Conservation (phyloP, 1,284 basidiomycete species). For the Psilocybe mexicana region DNA sequence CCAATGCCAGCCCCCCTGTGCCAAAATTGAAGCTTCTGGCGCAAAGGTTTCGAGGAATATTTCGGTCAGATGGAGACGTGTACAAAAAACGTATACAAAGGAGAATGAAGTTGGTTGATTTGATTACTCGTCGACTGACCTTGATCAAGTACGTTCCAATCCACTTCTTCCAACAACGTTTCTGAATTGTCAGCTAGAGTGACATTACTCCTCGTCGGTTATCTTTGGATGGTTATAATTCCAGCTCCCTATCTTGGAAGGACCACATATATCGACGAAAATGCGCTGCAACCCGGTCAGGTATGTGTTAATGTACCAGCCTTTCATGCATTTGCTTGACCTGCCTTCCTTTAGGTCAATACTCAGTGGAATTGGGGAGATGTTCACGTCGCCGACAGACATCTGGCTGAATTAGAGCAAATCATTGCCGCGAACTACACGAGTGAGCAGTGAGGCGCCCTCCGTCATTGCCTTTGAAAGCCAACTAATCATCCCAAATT, state of each 20-base stretch:
- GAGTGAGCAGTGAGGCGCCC: conserved; percentile 63
- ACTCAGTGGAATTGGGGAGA: conserved; percentile 89
- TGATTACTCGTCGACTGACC: conserved; percentile 31
- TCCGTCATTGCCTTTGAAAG: conserved; percentile 1
- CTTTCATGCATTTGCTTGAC: background rate
- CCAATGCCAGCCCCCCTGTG: background rate
- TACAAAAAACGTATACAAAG: conserved; percentile 40
- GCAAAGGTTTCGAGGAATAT: conserved; percentile 18
- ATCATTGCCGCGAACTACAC: conserved; percentile 66
- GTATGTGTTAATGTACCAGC: conserved; percentile 38
- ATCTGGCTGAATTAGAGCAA: conserved; percentile 68
- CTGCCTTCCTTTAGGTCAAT: conserved; percentile 60
- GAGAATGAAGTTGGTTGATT: conserved; percentile 34
- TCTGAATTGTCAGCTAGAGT: conserved; percentile 38
- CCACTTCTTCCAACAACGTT: background rate
- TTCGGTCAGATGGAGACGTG: conserved; percentile 20
- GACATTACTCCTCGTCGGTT: conserved; percentile 60
- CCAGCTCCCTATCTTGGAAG: conserved; percentile 68
- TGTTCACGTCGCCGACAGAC: conserved; percentile 80
- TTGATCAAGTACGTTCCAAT: conserved; percentile 34
- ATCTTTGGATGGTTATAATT: conserved; percentile 74
- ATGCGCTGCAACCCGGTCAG: conserved; percentile 89
- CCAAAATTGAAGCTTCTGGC: conserved; percentile 1
- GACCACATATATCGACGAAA: conserved; percentile 86
- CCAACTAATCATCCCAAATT: conserved; percentile 11